These are phyloP conservation scores for Colletotrichum sp. DNA, from an alignment of 2,329 filamentous ascomycete species.

Conservation along the genomic window DNA sequence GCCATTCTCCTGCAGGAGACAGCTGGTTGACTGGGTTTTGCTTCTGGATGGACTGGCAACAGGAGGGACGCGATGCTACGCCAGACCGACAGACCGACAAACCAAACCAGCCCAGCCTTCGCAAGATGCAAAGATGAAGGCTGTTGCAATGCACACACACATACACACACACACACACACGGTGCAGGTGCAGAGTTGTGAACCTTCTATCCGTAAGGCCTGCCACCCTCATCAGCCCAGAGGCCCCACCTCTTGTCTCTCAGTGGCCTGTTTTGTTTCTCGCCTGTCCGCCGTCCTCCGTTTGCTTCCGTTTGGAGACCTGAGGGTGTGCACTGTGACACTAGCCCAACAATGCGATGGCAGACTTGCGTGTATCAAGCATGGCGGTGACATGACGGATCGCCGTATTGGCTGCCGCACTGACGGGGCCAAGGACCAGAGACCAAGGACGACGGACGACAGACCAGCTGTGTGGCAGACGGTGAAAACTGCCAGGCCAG, in stretches of 20 bases:
- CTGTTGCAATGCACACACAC: background rate
- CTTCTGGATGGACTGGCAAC: background rate
- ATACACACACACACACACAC: background rate
- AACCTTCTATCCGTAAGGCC: background rate
- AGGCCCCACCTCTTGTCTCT: background rate
- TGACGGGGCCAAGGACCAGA: background rate
- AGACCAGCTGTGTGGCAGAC: background rate
- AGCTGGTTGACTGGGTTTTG: background rate
- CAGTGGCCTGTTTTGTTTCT: slow-evolving; percentile 6
- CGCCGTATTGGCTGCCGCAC: background rate
- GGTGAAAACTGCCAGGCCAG: background rate
- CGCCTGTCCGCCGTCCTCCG: background rate
- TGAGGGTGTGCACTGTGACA: background rate
- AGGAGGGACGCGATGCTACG: slow-evolving; percentile 4
- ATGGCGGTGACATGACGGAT: slow-evolving; percentile 7
- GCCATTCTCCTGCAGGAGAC: background rate
- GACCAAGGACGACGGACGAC: background rate
- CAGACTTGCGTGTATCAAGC: background rate
- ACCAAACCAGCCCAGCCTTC: background rate
- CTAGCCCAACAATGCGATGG: background rate
- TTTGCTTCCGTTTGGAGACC: background rate
- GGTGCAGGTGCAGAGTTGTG: background rate
- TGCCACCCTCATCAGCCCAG: background rate
- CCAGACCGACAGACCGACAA: slow-evolving; percentile 2
- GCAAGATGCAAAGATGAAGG: background rate